Base-by-base conservation (phyloP, 1,284 basidiomycete genomes). In the Bondarzewia mesenterica region DNA sequence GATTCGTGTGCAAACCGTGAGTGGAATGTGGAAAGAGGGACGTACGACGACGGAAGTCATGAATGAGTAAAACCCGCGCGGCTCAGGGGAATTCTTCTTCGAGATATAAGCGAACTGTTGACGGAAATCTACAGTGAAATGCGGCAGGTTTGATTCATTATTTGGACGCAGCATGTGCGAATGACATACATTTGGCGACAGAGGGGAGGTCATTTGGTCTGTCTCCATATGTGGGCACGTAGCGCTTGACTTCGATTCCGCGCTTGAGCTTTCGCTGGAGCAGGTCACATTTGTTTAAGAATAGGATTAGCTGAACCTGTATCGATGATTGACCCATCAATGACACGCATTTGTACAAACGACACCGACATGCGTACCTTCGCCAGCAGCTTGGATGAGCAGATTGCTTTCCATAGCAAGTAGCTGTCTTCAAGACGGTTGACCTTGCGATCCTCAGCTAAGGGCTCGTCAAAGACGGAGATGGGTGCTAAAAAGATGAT, bases 41-140 rank as follows among this genome's bases (percentile, higher is more conserved):
- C 18, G 16, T 21, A 85, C 82, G 50, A 85, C 75, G 46, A 87
- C 83, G 47, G 85, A 83, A 25, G 85, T 89, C 37, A 83, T 71
- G 68, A 88, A 81, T 44, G 80, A 73, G 55, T 79, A 82, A 60
- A 86, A 85, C 0, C 77, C 74, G 7, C 85, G 74, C 40, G 75
- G 73, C 37, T 79, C 70, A 5, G 62, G 60, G 14, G 60, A 63
- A 44, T 68, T 53, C 47, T 64, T 63, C 45, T 60, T 60, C 25
- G 64, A 57, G 42, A 71, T 71, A 36, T 69, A 69, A 42, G 63
- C 63, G 57, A 70, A 71, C 49, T 71, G 69, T n/a, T 61, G 59
- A 35, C 64, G 63, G 48, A 71, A 69, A 51, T 71, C 69, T 70
- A 55, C n/a, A n/a, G n/a, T n/a, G n/a, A n/a, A n/a, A n/a, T n/a